Base-by-base conservation (phyloP, 1,139 yeast genomes). In the Debaryomyces coudertii region DNA sequence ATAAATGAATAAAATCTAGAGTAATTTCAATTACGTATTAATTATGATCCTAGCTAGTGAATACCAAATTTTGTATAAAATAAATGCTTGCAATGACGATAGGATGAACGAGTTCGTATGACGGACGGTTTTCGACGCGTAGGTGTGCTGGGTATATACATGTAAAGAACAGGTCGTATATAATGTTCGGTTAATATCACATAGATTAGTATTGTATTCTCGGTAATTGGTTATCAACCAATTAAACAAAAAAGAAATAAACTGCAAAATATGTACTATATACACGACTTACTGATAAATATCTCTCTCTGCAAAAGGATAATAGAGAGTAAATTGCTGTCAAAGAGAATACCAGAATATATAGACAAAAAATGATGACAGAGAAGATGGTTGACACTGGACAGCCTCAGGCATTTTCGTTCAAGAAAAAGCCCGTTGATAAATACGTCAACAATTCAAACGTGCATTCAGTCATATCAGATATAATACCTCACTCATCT, bases 401-500 rank as follows among this genome's bases (percentile, higher is more conserved):
- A 12, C 57, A 54, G 30, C 58, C 67, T 22, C 68, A 71, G 4
- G 66, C 73, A 6, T 72, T 73, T 54, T 69, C 76, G 14, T 73
- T 73, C 48, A 53, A 61, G 39, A 73, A 73, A 50, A 68, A 65
- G 47, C 76, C 77, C 8, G 66, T 72, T 35, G 62, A 58, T 30
- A 55, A 53, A 42, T 50, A 52, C 33, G 36, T 27, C 11, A 36
- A 40, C 23, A 48, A 40, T 22, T 44, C 52, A 36, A 54, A 53
- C 8, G 47, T 52, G 20, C 68, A 64, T 35, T 65, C 71, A 22
- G 63, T 66, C 20, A 69, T 71, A 14, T 66, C 74, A 5, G 65
- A 63, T 28, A 65, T 68, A 20, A 50, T 69, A n/a, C 68, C 66
- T 6, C 47, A 42, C 6, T 22, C 36, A 23, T 37, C 41, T 4